A percentile compares a stretch with the other conserved stretches of the same genome.
Conservation (phyloP, 169 alveolate species). For the Sarcocystis neurona region DNA sequence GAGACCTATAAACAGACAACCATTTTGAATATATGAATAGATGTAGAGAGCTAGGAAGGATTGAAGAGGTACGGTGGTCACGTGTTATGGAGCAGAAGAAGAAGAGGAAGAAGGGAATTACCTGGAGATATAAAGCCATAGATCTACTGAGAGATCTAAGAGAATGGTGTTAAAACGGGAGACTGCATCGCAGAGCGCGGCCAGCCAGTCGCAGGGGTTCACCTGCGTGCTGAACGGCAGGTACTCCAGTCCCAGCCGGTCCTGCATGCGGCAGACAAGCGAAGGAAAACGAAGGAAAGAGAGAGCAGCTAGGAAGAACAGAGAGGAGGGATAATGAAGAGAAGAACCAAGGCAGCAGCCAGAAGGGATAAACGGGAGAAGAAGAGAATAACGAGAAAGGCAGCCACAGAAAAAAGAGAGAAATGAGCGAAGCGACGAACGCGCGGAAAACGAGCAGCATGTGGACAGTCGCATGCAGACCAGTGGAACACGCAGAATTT, state of each 20-base stretch:
- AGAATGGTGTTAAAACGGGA: slow-evolving; percentile 85
- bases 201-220: slow-evolving; percentile 93
- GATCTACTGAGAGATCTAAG: slow-evolving; percentile 90
- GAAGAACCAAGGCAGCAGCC: background rate
- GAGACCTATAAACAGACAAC: background rate
- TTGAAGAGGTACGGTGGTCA: no score
- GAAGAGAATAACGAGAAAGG: background rate
- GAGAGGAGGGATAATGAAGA: background rate
- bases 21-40: no score
- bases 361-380: background rate
- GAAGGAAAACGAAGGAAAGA: no score
- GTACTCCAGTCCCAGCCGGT: slow-evolving; percentile 81
- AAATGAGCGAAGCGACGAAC: background rate
- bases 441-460: no score
- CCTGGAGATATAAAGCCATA: slow-evolving; percentile 92
- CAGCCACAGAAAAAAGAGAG: background rate
- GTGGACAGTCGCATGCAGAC: no score
- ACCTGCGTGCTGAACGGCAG: slow-evolving; percentile 93
- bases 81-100: background rate
- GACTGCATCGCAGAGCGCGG: slow-evolving; percentile 78
- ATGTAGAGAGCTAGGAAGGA: no score
- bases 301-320: no score
- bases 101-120: slow-evolving; percentile 11
- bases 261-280: no score
- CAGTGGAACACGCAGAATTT: no score